Evolutionary conservation across 441 rosid genomes (phyloP).

Genomic region (Populus hybrid): DNA sequence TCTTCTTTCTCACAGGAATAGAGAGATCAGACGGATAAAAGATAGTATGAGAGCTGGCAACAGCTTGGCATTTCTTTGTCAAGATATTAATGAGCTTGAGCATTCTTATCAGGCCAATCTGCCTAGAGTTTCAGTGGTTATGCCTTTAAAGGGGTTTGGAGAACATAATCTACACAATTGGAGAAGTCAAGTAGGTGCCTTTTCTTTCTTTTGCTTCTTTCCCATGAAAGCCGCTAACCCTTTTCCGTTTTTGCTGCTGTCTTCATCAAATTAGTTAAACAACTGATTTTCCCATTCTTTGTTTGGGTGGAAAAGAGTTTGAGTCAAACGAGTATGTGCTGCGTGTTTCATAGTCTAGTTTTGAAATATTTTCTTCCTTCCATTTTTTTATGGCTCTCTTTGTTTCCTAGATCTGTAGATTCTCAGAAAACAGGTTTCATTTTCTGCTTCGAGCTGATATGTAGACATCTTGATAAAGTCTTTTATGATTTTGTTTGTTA

Average conservation of each 20-base stretch:
- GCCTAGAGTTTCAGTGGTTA: constrained; percentile 77
- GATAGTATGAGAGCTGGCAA: constrained; percentile 68
- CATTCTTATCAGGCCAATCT: constrained; percentile 77
- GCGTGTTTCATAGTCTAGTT: background rate
- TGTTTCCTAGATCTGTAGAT: background rate
- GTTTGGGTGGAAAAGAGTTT: background rate
- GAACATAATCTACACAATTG: constrained; percentile 94
- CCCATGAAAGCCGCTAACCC: background rate
- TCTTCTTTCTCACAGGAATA: constrained; percentile 47
- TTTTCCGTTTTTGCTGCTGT: constrained; percentile 5
- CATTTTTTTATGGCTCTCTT: background rate
- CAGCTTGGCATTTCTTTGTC: constrained; percentile 84
- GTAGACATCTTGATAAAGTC: constrained; percentile 7
- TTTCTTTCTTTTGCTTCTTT: background rate
- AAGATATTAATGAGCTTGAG: constrained; percentile 78
- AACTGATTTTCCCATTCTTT: background rate
- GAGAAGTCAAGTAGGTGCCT: constrained; percentile 77
- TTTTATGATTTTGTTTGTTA: background rate
- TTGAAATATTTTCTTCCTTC: background rate
- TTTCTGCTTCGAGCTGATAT: constrained; percentile 2
- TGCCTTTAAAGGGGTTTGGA: constrained; percentile 97
- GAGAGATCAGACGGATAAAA: too few species aligned
- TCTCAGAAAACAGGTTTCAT: background rate
- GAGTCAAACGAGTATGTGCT: background rate
- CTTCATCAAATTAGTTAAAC: background rate